Conservation (phyloP, 129 eudicot species). For the Smallanthus sonchifolius region DNA sequence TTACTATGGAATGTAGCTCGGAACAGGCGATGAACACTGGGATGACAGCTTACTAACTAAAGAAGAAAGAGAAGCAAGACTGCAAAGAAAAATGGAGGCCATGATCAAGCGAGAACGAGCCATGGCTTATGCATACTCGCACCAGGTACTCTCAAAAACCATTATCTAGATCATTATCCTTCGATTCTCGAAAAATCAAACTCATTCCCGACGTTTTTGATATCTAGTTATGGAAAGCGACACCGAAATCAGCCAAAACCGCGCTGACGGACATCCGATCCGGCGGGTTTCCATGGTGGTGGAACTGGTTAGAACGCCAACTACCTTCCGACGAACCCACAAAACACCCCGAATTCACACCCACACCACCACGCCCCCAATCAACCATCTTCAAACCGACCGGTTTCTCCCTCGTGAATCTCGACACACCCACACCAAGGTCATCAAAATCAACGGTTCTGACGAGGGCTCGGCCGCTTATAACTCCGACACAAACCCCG, state of each 20-base stretch:
- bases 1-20: constrained; percentile 19
- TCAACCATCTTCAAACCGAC: constrained; percentile 26
- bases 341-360: constrained; percentile 29
- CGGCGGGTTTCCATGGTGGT: constrained; percentile 90
- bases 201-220: background rate
- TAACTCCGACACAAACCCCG: constrained; percentile 52
- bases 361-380: constrained; percentile 48
- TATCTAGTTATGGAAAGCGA: constrained; percentile 64
- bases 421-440: constrained; percentile 50
- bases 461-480: constrained; percentile 20
- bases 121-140: constrained; percentile 88
- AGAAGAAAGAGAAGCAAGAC: constrained; percentile 70
- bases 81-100: constrained; percentile 65
- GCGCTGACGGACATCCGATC: constrained; percentile 44
- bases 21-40: constrained; percentile 54
- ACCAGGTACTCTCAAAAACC: constrained; percentile 50
- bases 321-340: constrained; percentile 41
- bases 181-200: background rate
- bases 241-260: constrained; percentile 52
- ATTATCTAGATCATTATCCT: background rate
- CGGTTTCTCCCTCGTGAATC: constrained; percentile 33
- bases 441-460: constrained; percentile 56
- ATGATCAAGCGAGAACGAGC: constrained; percentile 76
- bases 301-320: constrained; percentile 93
- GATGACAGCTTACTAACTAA: constrained; percentile 76